Conservation (phyloP, 805 yeast genomes). For the Ogataea minuta region DNA sequence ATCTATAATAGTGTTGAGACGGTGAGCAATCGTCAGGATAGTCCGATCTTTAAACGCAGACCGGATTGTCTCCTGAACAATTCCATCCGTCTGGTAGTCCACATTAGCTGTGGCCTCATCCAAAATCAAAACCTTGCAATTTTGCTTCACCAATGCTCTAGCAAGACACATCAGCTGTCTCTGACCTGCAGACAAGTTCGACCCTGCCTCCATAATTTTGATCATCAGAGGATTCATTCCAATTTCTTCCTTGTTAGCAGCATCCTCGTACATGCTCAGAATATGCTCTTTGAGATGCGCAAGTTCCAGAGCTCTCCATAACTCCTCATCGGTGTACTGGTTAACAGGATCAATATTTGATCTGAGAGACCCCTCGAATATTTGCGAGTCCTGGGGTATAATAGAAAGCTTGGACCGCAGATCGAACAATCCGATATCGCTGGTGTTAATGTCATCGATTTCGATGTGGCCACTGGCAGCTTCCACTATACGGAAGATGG, state of each 20-base stretch:
- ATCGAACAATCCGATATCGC: constrained; percentile 70
- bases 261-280: constrained; percentile 46
- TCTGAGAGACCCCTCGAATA: constrained; percentile 81
- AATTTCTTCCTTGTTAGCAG: constrained; percentile 40
- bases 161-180: constrained; percentile 83
- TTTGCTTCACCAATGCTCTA: constrained; percentile 65
- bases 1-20: constrained; percentile 79
- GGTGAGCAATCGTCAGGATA: constrained; percentile 80
- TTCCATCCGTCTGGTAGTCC: constrained; percentile 78
- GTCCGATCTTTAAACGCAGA: constrained; percentile 73
- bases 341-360: constrained; percentile 84
- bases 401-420: constrained; percentile 75
- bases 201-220: constrained; percentile 35
- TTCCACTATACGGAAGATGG: constrained; percentile 83
- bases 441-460: constrained; percentile 69
- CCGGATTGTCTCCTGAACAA: constrained; percentile 76
- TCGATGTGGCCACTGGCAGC: constrained; percentile 58
- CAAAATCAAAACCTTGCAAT: constrained; percentile 58
- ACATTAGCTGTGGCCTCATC: constrained; percentile 92
- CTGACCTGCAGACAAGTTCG: constrained; percentile 87
- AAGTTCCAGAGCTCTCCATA: constrained; percentile 79
- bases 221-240: constrained; percentile 28
- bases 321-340: constrained; percentile 63
- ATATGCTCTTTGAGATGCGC: constrained; percentile 75
- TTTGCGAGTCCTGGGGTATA: constrained; percentile 93